phyloP scores from a whole-genome alignment of 176 grass and related monocot species.

The Puya raimondii region DNA sequence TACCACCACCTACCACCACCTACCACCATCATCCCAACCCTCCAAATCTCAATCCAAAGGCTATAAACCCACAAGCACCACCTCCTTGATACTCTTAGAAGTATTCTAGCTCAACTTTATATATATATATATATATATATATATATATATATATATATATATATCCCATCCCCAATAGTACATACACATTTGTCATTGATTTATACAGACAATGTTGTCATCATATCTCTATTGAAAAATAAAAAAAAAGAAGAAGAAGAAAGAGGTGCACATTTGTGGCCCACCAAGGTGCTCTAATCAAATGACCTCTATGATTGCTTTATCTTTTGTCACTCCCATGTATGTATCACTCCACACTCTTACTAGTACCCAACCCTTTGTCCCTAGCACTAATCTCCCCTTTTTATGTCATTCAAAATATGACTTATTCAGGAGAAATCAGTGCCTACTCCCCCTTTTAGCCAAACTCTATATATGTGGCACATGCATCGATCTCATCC shows the following conservation, averaged over 20 bases:
- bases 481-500: no score
- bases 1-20: no score
- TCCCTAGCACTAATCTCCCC: not conserved
- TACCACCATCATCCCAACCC: no score
- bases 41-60: no score
- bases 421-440: no score
- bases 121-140: not conserved
- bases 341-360: not conserved
- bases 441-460: no score
- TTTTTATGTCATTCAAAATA: not conserved
- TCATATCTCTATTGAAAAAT: not conserved
- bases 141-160: not conserved
- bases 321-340: not conserved
- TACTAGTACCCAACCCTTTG: not conserved
- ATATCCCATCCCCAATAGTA: not conserved
- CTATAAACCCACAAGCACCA: no score
- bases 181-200: not conserved
- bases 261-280: not conserved
- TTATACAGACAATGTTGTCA: not conserved
- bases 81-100: no score
- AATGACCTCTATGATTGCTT: not conserved
- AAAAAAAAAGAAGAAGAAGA: not conserved
- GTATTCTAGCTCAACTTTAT: no score
- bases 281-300: slow-evolving; percentile 2
- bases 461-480: no score